These are phyloP conservation scores for Penicillium freii DNA, from an alignment of 2,329 filamentous ascomycete genomes.

Conservation along the genomic window DNA sequence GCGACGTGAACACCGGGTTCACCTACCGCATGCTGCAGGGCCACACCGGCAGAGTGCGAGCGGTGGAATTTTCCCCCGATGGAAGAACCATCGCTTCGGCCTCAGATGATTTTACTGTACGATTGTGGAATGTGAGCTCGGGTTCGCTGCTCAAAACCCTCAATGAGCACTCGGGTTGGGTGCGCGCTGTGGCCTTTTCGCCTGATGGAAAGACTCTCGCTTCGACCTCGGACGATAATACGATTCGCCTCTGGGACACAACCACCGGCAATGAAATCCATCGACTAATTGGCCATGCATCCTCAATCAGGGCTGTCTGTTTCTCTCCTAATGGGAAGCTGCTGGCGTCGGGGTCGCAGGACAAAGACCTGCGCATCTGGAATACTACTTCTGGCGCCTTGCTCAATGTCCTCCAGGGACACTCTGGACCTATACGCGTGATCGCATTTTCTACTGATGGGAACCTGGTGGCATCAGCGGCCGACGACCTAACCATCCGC, in stretches of 20 bases:
- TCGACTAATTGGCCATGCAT: background rate
- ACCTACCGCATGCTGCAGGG: constrained; percentile 10
- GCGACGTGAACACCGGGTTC: constrained; percentile 10
- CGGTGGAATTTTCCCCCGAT: constrained; percentile 9
- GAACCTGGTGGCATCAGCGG: constrained; percentile 4
- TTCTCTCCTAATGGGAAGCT: constrained; percentile 7
- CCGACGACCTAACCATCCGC: constrained; percentile 9
- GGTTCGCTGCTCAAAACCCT: constrained; percentile 1
- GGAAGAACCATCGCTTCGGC: constrained; percentile 8
- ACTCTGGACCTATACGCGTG: constrained; percentile 3
- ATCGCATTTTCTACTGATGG: constrained; percentile 5
- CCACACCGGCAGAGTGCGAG: constrained; percentile 9
- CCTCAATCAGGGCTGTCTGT: constrained; percentile 5
- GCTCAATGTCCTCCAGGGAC: constrained; percentile 2
- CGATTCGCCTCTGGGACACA: constrained; percentile 7
- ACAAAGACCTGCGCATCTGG: constrained; percentile 10
- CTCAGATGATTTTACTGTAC: constrained; percentile 8
- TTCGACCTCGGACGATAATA: constrained; percentile 7
- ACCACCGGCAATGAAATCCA: background rate
- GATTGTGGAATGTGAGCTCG: constrained; percentile 6
- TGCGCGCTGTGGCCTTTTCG: constrained; percentile 10
- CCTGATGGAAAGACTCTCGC: constrained; percentile 5
- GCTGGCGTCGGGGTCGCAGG: constrained; percentile 4
- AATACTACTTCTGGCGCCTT: constrained; percentile 3
- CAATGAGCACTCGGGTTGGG: constrained; percentile 7